phyloP scores from a whole-genome alignment of 2,329 filamentous ascomycete genomes.

The Sclerotinia nivalis region DNA sequence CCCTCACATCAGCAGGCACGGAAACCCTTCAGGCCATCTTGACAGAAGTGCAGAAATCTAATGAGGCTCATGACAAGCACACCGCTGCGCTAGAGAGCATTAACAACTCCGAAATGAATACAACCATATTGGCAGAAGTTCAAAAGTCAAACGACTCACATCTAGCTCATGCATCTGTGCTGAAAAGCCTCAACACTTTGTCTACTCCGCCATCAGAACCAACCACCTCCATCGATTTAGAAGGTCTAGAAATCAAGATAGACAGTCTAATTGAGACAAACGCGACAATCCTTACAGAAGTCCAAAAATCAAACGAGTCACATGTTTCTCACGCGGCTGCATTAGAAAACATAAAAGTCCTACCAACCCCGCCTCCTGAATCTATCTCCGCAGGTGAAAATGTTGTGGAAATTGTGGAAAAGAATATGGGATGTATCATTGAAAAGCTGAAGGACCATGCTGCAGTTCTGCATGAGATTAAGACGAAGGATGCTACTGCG shows the following conservation, averaged over 20 bases:
- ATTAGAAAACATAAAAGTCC: slow-evolving; percentile 26
- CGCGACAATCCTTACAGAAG: slow-evolving; percentile 24
- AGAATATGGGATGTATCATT: not conserved
- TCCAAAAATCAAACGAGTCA: slow-evolving; percentile 26
- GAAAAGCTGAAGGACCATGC: slow-evolving; percentile 20
- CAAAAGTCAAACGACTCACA: slow-evolving; percentile 28
- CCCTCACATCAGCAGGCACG: not conserved
- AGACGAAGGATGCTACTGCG: slow-evolving; percentile 4
- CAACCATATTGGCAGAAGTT: slow-evolving; percentile 26
- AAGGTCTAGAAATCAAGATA: slow-evolving; percentile 23
- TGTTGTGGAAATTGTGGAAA: slow-evolving; percentile 10
- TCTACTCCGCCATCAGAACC: slow-evolving; percentile 3
- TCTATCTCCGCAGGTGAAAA: not conserved
- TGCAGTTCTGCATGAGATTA: slow-evolving; percentile 19
- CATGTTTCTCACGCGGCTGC: slow-evolving; percentile 26
- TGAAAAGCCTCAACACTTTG: slow-evolving; percentile 26
- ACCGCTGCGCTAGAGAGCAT: slow-evolving; percentile 1
- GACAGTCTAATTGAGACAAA: slow-evolving; percentile 21
- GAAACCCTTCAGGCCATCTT: slow-evolving; percentile 27
- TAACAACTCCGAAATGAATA: slow-evolving; percentile 27
- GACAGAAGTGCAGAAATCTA: slow-evolving; percentile 26
- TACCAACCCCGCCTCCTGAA: not conserved
- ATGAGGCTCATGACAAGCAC: slow-evolving; percentile 30
- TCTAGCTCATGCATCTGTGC: slow-evolving; percentile 24
- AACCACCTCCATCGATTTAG: slow-evolving; percentile 4